Conservation (phyloP, 176 grass and related monocot genomes). For the Coix lacrymajobi region DNA sequence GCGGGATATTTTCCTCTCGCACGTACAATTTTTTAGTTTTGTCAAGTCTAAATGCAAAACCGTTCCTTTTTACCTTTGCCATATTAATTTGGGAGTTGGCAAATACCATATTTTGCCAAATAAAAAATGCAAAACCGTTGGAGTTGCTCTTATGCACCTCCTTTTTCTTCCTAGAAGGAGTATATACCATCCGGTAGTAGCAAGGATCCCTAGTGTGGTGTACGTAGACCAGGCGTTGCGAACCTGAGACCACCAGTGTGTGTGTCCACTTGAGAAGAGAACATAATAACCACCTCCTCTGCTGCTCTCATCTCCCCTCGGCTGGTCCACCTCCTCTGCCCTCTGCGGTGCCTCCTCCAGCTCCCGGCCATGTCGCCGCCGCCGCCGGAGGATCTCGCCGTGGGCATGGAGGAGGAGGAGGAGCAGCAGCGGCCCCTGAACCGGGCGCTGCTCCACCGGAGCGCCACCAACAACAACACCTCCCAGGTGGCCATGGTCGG, state of each 20-base stretch:
- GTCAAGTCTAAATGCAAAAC: too few relatives aligned
- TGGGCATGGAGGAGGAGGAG: slow-evolving; percentile 21
- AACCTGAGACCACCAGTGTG: not conserved
- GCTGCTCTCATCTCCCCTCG: not conserved
- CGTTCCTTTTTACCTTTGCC: too few relatives aligned
- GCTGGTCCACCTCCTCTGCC: not conserved
- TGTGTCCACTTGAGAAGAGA: not conserved
- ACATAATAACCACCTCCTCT: not conserved
- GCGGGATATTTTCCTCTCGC: too few relatives aligned
- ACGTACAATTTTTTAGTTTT: too few relatives aligned
- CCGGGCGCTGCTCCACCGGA: slow-evolving; percentile 50
- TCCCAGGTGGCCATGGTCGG: slow-evolving; percentile 96
- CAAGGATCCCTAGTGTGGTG: not conserved
- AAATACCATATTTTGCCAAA: too few relatives aligned
- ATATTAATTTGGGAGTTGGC: too few relatives aligned
- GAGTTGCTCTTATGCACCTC: too few relatives aligned
- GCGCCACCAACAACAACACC: slow-evolving; percentile 66
- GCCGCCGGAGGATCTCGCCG: slow-evolving; percentile 11
- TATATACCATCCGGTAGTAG: not conserved
- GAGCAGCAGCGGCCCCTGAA: slow-evolving; percentile 14
- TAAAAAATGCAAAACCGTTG: too few relatives aligned
- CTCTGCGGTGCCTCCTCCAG: not conserved
- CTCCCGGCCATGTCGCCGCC: slow-evolving; percentile 15
- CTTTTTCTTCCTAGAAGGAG: too few relatives aligned
- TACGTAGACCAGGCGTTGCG: not conserved